Evolutionary conservation across 2,329 filamentous ascomycete genomes (phyloP).

Genomic region (Sporothrix pallida): DNA sequence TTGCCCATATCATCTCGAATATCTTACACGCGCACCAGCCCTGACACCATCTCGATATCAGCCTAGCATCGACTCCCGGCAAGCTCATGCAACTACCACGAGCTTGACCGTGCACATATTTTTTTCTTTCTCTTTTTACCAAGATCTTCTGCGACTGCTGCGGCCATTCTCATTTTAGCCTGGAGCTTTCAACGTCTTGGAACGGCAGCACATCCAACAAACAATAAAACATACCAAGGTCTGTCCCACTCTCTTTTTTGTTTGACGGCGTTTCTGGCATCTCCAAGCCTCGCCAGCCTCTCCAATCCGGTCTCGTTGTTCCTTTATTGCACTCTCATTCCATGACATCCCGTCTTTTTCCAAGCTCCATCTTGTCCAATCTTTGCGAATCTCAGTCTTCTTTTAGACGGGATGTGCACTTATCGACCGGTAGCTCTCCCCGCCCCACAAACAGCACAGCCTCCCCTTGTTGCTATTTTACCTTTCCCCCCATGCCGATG

Average conservation of each 20-base stretch:
- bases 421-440: background rate
- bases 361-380: background rate
- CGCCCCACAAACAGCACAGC: conserved; percentile 23
- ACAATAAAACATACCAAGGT: conserved; percentile 16
- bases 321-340: background rate
- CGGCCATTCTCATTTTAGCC: conserved; percentile 8
- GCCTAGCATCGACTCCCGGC: conserved; percentile 12
- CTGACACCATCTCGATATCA: background rate
- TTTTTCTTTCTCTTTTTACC: conserved; percentile 7
- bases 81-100: background rate
- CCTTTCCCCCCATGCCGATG: background rate
- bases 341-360: background rate
- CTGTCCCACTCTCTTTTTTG: conserved; percentile 11
- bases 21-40: background rate
- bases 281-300: background rate
- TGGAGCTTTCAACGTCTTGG: background rate
- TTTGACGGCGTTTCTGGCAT: background rate
- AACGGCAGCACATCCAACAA: background rate
- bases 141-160: background rate
- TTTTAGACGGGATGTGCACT: conserved; percentile 10
- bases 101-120: background rate
- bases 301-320: background rate
- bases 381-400: conserved; percentile 1
- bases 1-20: background rate
- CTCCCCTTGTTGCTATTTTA: conserved; percentile 22